These are phyloP conservation scores for Malus fusca DNA, from an alignment of 306 rosid species.

Conservation along the genomic window DNA sequence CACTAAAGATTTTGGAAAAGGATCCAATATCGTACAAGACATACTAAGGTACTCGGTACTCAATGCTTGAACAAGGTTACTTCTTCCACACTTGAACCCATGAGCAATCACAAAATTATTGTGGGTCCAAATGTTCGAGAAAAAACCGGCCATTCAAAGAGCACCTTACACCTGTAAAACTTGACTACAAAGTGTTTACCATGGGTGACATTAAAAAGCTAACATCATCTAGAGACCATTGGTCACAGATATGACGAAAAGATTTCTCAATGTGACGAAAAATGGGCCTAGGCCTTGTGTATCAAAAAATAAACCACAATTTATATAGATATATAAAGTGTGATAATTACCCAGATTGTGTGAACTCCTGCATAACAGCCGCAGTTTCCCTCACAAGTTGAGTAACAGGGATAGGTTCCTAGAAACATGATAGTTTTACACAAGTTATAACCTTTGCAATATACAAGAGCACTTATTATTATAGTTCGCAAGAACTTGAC, in stretches of 20 bases:
- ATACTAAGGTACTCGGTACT: background rate
- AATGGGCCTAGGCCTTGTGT: background rate
- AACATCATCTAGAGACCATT: background rate
- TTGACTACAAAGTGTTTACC: background rate
- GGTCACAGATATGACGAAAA: background rate
- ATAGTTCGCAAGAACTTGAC: background rate
- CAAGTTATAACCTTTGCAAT: background rate
- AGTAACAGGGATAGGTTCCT: conserved; percentile 95
- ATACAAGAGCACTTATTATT: too few species aligned
- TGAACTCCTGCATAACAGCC: conserved; percentile 95
- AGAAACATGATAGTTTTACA: conserved; percentile 5
- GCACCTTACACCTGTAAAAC: background rate
- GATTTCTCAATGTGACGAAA: background rate
- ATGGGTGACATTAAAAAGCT: background rate
- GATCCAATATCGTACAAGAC: background rate
- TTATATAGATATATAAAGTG: background rate
- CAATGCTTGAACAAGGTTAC: background rate
- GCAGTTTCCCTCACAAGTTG: conserved; percentile 98
- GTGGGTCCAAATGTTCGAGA: background rate
- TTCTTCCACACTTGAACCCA: background rate
- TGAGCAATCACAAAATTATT: background rate
- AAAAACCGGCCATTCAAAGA: background rate
- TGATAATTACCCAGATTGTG: conserved; percentile 81
- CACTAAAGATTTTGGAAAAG: background rate
- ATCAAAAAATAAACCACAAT: background rate